Base-by-base conservation (phyloP, 1,139 yeast genomes). In the Candida sojae region DNA sequence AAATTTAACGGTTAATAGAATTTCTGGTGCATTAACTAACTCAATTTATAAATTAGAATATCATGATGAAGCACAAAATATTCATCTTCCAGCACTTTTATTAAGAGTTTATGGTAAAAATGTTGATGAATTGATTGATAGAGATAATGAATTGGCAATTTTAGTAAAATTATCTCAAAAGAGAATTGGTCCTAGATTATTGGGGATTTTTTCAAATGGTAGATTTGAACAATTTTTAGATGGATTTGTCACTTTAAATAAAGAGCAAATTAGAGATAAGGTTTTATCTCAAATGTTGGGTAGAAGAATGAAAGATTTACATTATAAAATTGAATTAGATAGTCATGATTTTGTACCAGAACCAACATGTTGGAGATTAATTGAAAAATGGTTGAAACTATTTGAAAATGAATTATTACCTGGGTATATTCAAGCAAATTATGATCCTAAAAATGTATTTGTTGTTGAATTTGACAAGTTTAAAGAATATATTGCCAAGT, bases 301-400 rank as follows among this genome's bases (percentile, higher is more conserved):
- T 8, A 83, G 96, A 71, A 84, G 99, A 71, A 93, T 93, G 98
- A 86, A 93, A 59, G 98, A 93, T 58, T 76, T 93, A 52, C 99
- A 93, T 62, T 79, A 79, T 52, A 91, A 92, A 59, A 83, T 93
- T 30, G 82, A 80, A n/a, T 70, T 93, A 48, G 79, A 80, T 9
- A 88, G 87, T 1, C 66, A 64, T 30, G 77, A 80, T 32, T 44
- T 46, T 3, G 6, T 35, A 4, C 34, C 48, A 6, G 46, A 65
- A 25, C 90, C 98, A 0, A 74, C 77, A 48, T 78, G 82, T 11
- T 91, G 96, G 95, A 67, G 64, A 41, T 76, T 83, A 50, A 83
- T 91, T 52, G 75, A 74, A 46, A 86, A 85, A 59, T 93, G 99
- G 99, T 53, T 82, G 33, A 63, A 63, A 5, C 67, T 80, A 13